These are phyloP conservation scores for Aspergillus tubingensis DNA, from an alignment of 2,329 filamentous ascomycete genomes.

Conservation along the genomic window DNA sequence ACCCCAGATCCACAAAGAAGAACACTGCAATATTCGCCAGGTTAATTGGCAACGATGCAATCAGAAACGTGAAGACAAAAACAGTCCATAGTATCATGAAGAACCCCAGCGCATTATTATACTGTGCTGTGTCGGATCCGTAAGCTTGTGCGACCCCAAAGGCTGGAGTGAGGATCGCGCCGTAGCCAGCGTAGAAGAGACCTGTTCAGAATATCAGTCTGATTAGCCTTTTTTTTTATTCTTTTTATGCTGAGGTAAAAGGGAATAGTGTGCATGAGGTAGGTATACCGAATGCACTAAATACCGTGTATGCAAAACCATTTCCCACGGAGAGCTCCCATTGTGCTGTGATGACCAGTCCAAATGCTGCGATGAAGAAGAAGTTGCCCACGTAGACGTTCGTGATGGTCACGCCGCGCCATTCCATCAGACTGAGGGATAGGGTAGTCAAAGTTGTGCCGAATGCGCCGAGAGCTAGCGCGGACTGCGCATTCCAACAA, in stretches of 20 bases:
- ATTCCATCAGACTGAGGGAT: slow-evolving; percentile 58
- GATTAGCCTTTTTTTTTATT: too few species aligned
- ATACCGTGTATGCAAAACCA: slow-evolving; percentile 56
- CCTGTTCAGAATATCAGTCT: slow-evolving; percentile 23
- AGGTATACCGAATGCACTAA: slow-evolving; percentile 54
- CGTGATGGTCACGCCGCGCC: slow-evolving; percentile 52
- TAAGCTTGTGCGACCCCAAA: slow-evolving; percentile 52
- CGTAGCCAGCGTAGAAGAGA: slow-evolving; percentile 55
- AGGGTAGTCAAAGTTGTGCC: slow-evolving; percentile 58
- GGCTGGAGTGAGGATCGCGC: slow-evolving; percentile 50
- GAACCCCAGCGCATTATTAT: slow-evolving; percentile 55
- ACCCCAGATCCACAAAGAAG: slow-evolving; percentile 50
- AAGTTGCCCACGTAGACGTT: slow-evolving; percentile 59
- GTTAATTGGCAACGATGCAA: slow-evolving; percentile 49
- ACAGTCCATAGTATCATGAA: slow-evolving; percentile 54
- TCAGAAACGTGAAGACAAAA: slow-evolving; percentile 49
- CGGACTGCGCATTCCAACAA: slow-evolving; percentile 36
- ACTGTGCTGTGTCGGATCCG: slow-evolving; percentile 43
- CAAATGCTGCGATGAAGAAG: slow-evolving; percentile 55
- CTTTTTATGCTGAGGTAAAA: neutral
- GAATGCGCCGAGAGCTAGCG: slow-evolving; percentile 56
- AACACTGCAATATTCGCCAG: slow-evolving; percentile 54
- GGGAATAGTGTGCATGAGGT: too few species aligned
- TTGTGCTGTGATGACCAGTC: slow-evolving; percentile 57
- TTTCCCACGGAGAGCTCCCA: slow-evolving; percentile 59